Evolutionary conservation across 2,329 filamentous ascomycete species (phyloP).

Genomic region (Chrysoporthe cubensis): DNA sequence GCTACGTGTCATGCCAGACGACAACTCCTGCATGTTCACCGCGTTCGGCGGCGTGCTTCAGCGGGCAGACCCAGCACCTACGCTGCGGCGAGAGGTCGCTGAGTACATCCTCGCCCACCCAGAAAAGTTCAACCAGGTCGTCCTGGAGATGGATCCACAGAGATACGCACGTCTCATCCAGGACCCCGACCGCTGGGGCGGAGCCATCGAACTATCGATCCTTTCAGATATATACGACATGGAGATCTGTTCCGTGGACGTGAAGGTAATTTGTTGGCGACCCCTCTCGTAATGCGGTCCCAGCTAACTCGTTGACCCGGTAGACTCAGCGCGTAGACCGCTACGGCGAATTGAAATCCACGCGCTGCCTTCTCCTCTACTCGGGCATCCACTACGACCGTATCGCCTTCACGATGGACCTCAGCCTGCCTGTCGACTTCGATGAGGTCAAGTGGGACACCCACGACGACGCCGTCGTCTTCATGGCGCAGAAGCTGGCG

Average conservation of each 20-base stretch:
- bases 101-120: slow-evolving; percentile 76
- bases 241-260: slow-evolving; percentile 84
- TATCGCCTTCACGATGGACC: slow-evolving; percentile 70
- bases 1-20: slow-evolving; percentile 92
- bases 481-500: slow-evolving; percentile 68
- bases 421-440: slow-evolving; percentile 68
- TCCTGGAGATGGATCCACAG: slow-evolving; percentile 73
- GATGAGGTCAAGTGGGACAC: slow-evolving; percentile 67
- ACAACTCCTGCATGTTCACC: slow-evolving; percentile 93
- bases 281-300: slow-evolving; percentile 16
- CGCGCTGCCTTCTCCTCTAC: slow-evolving; percentile 81
- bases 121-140: slow-evolving; percentile 72
- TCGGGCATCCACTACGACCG: slow-evolving; percentile 94
- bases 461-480: slow-evolving; percentile 68
- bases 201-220: slow-evolving; percentile 86
- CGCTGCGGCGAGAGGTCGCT: slow-evolving; percentile 77
- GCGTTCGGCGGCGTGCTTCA: slow-evolving; percentile 83
- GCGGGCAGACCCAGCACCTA: slow-evolving; percentile 48
- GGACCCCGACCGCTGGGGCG: slow-evolving; percentile 83
- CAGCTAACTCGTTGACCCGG: slow-evolving; percentile 20
- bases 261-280: slow-evolving; percentile 51
- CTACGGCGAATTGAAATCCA: slow-evolving; percentile 75
- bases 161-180: slow-evolving; percentile 84
- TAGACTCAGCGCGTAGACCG: slow-evolving; percentile 58
- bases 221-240: slow-evolving; percentile 83